Evolutionary conservation across 2,329 filamentous ascomycete genomes (phyloP), one percentile per base, ranked within the genome.

Genomic region (Mariannaea elegans): DNA sequence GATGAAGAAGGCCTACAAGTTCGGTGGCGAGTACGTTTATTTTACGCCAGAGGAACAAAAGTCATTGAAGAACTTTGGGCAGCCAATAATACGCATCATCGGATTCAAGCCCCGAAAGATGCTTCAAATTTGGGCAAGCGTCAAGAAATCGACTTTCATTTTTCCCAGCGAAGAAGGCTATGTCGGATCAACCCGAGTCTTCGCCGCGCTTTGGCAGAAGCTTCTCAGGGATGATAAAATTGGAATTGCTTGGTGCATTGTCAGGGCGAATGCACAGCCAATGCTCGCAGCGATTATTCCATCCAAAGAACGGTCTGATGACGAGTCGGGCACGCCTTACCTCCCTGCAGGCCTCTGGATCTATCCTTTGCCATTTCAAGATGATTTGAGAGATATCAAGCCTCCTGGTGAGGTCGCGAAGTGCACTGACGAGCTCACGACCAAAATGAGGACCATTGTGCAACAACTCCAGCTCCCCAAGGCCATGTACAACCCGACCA

Each of bases 111-210:
- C 92, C 7, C 81, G 91, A 24, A 86, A 85, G 1, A 80, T 86
- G 69, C 81, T 97, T 2, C 91, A 91, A 0, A 82, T 90, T 16
- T 97, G 94, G 93, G 92, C 93, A 2, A 93, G 92, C 31, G 83
- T 92, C 47, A 92, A 91, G 72, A 93, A 94, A 68, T 92, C 94
- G 0, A 92, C 88, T 0, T 99, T 97, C 75, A 92, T 99, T 59
- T 98, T 97, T 71, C 95, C 95, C 0, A 95, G 90, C 16, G 95
- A 99, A 76, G 90, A 93, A 64, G 90, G 92, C 62, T 97, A 89
- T 69, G 85, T 97, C 23, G 95, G 95, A 18, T 98, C 94, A 1
- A 96, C 93, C 0, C 89, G 95, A 7, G 93, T 97, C 2, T 99
- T 98, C 74, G 90, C 94, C 2, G 93, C 95, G 0, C 79, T 99